Evolutionary conservation across 2,329 filamentous ascomycete genomes (phyloP).

Genomic region (Xylariales sp.): DNA sequence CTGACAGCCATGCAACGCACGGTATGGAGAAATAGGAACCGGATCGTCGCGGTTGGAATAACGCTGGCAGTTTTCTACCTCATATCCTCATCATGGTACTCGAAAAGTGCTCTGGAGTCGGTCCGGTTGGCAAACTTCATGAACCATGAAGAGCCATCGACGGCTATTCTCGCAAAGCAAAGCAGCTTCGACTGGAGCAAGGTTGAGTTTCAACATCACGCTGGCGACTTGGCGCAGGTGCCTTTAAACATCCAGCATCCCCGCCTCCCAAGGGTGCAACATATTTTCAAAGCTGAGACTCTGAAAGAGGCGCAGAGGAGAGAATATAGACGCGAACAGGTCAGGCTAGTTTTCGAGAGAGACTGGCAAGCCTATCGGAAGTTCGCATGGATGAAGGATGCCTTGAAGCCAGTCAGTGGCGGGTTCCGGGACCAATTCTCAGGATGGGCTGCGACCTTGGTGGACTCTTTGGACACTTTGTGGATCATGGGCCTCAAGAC

Average conservation of each 20-base stretch:
- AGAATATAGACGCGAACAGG: slow-evolving; percentile 26
- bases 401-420: slow-evolving; percentile 40
- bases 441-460: slow-evolving; percentile 47
- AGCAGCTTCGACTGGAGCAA: slow-evolving; percentile 34
- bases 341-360: slow-evolving; percentile 29
- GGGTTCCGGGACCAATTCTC: slow-evolving; percentile 39
- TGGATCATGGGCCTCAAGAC: slow-evolving; percentile 45
- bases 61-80: not conserved
- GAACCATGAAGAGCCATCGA: slow-evolving; percentile 21
- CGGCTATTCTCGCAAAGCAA: slow-evolving; percentile 9
- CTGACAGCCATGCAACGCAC: slow-evolving; percentile 1
- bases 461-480: slow-evolving; percentile 47
- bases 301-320: slow-evolving; percentile 18
- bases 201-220: slow-evolving; percentile 24
- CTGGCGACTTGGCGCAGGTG: slow-evolving; percentile 18
- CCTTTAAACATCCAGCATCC: slow-evolving; percentile 17
- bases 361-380: slow-evolving; percentile 41
- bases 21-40: not conserved
- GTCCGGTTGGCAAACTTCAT: slow-evolving; percentile 25
- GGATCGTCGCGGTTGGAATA: not conserved
- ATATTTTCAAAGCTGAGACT: slow-evolving; percentile 22
- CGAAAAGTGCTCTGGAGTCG: slow-evolving; percentile 6
- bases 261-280: slow-evolving; percentile 31
- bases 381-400: slow-evolving; percentile 44
- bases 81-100: not conserved